Evolutionary conservation across 306 rosid species (phyloP).

Genomic region (Myrica gale): DNA sequence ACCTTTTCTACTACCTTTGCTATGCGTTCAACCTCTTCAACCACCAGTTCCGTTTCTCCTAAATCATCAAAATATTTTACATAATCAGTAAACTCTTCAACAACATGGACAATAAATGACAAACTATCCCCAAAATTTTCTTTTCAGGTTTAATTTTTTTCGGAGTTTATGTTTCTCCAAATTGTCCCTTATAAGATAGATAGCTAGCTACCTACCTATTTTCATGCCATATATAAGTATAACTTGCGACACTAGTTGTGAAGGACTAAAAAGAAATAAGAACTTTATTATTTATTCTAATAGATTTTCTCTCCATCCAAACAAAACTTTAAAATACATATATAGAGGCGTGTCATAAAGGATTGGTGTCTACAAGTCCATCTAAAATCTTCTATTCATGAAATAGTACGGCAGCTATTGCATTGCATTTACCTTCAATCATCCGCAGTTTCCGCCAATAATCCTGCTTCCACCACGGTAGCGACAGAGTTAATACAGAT

Average conservation of each 20-base stretch:
- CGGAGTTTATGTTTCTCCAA: not conserved
- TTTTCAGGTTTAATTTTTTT: not conserved
- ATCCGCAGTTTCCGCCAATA: slow-evolving; percentile 15
- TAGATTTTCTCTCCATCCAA: too few species aligned
- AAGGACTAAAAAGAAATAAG: too few species aligned
- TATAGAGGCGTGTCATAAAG: not conserved
- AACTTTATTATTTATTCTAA: too few species aligned
- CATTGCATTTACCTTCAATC: slow-evolving; percentile 26
- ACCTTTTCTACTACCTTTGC: slow-evolving; percentile 49
- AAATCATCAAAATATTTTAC: not conserved
- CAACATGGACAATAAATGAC: not conserved
- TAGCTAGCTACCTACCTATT: too few species aligned
- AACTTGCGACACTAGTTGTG: too few species aligned
- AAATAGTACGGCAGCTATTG: not conserved
- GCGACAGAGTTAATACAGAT: slow-evolving; percentile 17
- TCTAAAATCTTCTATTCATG: not conserved
- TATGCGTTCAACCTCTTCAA: slow-evolving; percentile 49
- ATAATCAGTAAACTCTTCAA: not conserved
- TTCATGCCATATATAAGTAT: too few species aligned
- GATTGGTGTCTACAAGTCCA: not conserved
- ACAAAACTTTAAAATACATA: not conserved
- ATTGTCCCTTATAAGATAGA: not conserved
- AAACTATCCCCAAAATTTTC: not conserved
- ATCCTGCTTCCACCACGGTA: slow-evolving; percentile 17
- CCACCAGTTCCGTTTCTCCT: slow-evolving; percentile 51